Evolutionary conservation across 208 protist species (phyloP), one percentile per base, ranked within the genome.

Genomic region (Crithidia sp.): DNA sequence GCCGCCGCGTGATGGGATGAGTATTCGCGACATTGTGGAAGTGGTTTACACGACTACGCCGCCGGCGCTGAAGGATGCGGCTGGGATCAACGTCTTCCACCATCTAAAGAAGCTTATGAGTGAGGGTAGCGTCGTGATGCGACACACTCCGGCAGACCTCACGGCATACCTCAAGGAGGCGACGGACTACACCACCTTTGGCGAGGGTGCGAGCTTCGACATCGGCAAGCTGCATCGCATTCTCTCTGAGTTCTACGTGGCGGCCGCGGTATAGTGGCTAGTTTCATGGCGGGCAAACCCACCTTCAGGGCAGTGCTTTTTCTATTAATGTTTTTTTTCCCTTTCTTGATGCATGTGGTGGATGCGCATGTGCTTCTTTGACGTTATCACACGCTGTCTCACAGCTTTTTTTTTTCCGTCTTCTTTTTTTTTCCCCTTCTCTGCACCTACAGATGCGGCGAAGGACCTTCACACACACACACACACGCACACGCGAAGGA

Each of bases 91-190:
- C 57, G 88, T 93, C 2, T 84, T 89, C 36, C 86, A 88, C 45
- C 85, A 93, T 50, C 36, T 90, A 28, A 88, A 88, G 71, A 89
- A 90, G 47, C 71, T 93, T 19, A 71, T 88, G 14, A 58, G 76
- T 17, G 81, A 90, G 10, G 77, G 70, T 9, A 54, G 60, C 17
- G 81, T 83, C 44, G 62, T 69, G 28, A 77, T 84, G 54, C 75
- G 79, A 10, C 49, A 73, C 43, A 12, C 41, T 13, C 79, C 79
- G 39, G 67, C 54, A 0, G 57, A 69, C 43, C 39, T 73, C 7
- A 14, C 56, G 8, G 74, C 83, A 52, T 59, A 81, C 14, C 53
- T 87, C 54, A 79, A 76, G 44, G 82, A 77, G 41, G 74, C 61
- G 41, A 85, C 72, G 28, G 85, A 90, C 71, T 90, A 90, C 67